These are phyloP conservation scores for Juglanconis juglandina DNA, from an alignment of 2,329 filamentous ascomycete genomes.

Conservation along the genomic window DNA sequence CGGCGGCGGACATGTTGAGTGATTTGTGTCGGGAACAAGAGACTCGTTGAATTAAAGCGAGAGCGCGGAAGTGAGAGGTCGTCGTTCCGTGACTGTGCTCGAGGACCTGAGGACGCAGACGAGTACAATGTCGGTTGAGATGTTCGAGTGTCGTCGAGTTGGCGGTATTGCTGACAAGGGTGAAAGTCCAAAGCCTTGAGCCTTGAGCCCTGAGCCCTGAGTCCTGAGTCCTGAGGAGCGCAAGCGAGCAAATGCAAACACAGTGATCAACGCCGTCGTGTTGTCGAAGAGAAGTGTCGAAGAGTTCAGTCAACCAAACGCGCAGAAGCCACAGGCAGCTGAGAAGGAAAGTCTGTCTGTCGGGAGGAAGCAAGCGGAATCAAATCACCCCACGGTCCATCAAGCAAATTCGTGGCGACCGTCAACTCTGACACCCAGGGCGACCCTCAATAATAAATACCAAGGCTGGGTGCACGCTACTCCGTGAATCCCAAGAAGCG, in stretches of 20 bases:
- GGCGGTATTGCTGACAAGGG: too few species aligned
- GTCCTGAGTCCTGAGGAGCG: neutral
- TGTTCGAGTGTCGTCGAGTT: too few species aligned
- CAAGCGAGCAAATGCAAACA: neutral
- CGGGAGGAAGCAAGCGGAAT: neutral
- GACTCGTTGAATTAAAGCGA: neutral
- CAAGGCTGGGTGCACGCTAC: neutral
- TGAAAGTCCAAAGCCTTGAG: too few species aligned
- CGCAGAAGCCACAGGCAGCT: neutral
- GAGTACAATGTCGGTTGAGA: too few species aligned
- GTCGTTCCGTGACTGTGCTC: too few species aligned
- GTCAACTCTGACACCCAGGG: neutral
- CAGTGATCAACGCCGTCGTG: conserved; percentile 16
- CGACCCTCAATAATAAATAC: neutral
- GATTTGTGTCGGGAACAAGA: too few species aligned
- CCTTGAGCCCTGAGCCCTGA: too few species aligned
- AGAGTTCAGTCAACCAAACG: neutral
- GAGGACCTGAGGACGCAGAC: too few species aligned
- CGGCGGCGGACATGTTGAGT: conserved; percentile 8
- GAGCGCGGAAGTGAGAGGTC: neutral
- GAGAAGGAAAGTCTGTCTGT: neutral
- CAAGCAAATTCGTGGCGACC: neutral
- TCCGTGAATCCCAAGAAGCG: neutral
- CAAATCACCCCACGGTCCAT: neutral
- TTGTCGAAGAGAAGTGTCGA: neutral